These are phyloP conservation scores for Chalara sp. DNA, from an alignment of 2,329 filamentous ascomycete species.

Conservation along the genomic window DNA sequence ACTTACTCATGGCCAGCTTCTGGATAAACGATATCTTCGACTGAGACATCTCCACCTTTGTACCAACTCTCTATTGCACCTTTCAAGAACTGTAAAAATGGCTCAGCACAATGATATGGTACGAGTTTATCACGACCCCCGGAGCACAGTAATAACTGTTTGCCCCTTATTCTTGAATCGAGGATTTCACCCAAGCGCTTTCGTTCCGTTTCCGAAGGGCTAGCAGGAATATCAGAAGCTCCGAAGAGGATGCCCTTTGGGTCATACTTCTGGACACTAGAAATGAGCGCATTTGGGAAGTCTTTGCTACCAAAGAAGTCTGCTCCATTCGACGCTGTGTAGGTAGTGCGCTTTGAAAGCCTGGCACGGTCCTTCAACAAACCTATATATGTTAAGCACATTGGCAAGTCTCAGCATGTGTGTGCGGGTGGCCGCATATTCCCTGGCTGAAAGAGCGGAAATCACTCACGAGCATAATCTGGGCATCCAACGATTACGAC, in stretches of 20 bases:
- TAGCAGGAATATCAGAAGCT: slow-evolving; percentile 28
- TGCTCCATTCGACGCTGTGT: slow-evolving; percentile 46
- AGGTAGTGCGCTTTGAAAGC: slow-evolving; percentile 58
- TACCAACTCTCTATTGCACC: slow-evolving; percentile 44
- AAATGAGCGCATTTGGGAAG: slow-evolving; percentile 65
- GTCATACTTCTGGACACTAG: slow-evolving; percentile 59
- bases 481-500: slow-evolving; percentile 83
- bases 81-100: slow-evolving; percentile 57
- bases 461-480: slow-evolving; percentile 63
- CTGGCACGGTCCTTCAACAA: slow-evolving; percentile 75
- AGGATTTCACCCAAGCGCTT: slow-evolving; percentile 39
- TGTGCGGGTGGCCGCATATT: neutral
- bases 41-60: slow-evolving; percentile 43
- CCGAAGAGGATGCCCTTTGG: slow-evolving; percentile 69
- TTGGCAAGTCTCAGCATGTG: neutral
- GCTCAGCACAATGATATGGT: slow-evolving; percentile 53
- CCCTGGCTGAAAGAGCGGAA: neutral
- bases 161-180: slow-evolving; percentile 47
- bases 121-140: slow-evolving; percentile 67
- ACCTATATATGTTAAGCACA: slow-evolving; percentile 14
- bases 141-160: slow-evolving; percentile 57
- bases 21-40: slow-evolving; percentile 63
- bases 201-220: slow-evolving; percentile 31
- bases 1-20: slow-evolving; percentile 62
- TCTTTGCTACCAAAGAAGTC: slow-evolving; percentile 70